Percentiles rank a stretch among this genome's conserved stretches.
Evolutionary conservation across 2,329 filamentous ascomycete genomes (phyloP).

Genomic region (Aspergillus japonicus): DNA sequence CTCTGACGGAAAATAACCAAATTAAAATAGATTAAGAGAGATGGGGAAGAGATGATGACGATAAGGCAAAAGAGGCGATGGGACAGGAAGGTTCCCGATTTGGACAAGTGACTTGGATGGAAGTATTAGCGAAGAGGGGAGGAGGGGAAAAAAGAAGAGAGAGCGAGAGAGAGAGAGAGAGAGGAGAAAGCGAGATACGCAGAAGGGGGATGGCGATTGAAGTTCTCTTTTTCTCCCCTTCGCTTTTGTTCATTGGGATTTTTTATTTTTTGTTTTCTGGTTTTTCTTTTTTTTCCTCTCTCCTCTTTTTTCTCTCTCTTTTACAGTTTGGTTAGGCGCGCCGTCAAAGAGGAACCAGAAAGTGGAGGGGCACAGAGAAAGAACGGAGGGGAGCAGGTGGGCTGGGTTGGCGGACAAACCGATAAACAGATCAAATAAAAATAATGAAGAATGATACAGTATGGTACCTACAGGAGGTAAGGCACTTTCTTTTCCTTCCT

Average conservation of each 20-base stretch:
- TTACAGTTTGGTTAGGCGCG: conserved; percentile 12
- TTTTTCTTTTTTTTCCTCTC: conserved; percentile 1
- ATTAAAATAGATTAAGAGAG: conserved; percentile 9
- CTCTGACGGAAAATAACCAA: not conserved
- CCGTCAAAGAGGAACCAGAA: conserved; percentile 18
- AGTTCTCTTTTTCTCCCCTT: not conserved
- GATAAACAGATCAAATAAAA: conserved; percentile 12
- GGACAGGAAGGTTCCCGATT: conserved; percentile 4
- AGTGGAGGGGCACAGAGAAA: conserved; percentile 15
- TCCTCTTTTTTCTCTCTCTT: conserved; percentile 2
- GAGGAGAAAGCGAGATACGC: not conserved
- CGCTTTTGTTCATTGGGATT: not conserved
- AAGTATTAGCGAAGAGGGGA: not conserved
- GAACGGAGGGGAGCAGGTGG: conserved; percentile 18
- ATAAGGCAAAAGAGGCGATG: conserved; percentile 3
- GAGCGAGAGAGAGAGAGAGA: conserved; percentile 3
- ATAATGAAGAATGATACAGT: not conserved
- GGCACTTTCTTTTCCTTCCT: not conserved
- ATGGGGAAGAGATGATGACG: not conserved
- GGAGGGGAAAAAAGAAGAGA: not conserved
- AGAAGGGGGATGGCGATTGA: not conserved
- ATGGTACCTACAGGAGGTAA: conserved; percentile 1
- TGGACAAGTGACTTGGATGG: conserved; percentile 6
- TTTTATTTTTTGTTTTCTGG: not conserved
- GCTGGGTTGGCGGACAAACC: conserved; percentile 11